Evolutionary conservation across 2,329 filamentous ascomycete species (phyloP).

Genomic region (Fusarium algeriense): DNA sequence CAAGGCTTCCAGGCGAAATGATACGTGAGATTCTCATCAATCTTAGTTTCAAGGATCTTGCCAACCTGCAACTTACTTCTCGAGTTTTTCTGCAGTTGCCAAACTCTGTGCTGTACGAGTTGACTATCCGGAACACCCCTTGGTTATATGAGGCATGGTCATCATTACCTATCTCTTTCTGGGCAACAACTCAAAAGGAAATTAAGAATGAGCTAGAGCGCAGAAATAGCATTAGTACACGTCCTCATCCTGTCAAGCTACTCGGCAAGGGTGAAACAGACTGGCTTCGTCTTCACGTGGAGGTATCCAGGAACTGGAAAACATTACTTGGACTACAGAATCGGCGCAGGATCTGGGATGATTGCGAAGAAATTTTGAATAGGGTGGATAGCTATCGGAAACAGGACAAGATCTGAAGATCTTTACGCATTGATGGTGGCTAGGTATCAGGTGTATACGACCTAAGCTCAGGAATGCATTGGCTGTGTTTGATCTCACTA

Average conservation of each 20-base stretch:
- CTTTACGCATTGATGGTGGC: no score
- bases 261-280: not conserved
- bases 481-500: no score
- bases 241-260: not conserved
- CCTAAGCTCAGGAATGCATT: no score
- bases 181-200: slow-evolving; percentile 25
- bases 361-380: slow-evolving; percentile 12
- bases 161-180: slow-evolving; percentile 22
- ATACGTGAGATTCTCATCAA: slow-evolving; percentile 14
- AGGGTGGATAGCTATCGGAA: slow-evolving; percentile 7
- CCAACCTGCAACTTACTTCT: slow-evolving; percentile 24
- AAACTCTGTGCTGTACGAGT: not conserved
- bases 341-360: not conserved
- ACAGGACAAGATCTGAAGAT: not conserved
- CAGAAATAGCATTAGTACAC: not conserved
- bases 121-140: slow-evolving; percentile 23
- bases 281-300: not conserved
- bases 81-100: slow-evolving; percentile 28
- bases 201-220: not conserved
- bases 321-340: not conserved
- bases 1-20: slow-evolving; percentile 24
- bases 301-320: not conserved
- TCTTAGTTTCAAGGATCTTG: slow-evolving; percentile 25
- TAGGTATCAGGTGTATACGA: no score
- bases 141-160: slow-evolving; percentile 41